phyloP scores from a whole-genome alignment of 371 early-diverging fungal genomes.

The Mucor plumbeus region DNA sequence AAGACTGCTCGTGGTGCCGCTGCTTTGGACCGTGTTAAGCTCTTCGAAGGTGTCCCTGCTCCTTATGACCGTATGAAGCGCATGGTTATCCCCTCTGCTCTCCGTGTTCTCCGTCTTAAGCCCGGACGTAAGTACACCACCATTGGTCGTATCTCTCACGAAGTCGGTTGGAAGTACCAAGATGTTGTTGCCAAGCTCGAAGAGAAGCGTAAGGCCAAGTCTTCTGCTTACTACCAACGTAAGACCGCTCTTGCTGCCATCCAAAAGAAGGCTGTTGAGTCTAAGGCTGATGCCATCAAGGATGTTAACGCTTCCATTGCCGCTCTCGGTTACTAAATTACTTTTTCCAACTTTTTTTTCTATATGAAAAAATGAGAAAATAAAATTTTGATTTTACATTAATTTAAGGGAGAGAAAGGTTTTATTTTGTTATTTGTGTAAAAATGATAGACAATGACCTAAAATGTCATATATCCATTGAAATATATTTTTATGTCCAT shows the following conservation, averaged over 20 bases:
- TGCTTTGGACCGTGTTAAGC: constrained; percentile 97
- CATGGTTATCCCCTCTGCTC: constrained; percentile 96
- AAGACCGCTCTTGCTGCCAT: constrained; percentile 63
- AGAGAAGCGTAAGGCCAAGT: constrained; percentile 96
- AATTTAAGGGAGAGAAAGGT: neutral
- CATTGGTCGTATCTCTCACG: constrained; percentile 92
- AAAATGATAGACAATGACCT: constrained; percentile 1
- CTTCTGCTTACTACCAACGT: constrained; percentile 91
- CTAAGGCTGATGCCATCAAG: constrained; percentile 57
- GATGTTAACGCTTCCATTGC: constrained; percentile 52
- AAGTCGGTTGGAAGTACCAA: constrained; percentile 99
- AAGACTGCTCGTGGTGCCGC: constrained; percentile 98
- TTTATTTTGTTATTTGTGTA: neutral
- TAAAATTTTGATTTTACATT: constrained; percentile 6
- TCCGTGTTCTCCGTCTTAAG: constrained; percentile 95
- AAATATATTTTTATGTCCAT: neutral
- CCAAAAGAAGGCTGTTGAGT: constrained; percentile 55
- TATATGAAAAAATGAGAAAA: constrained; percentile 8
- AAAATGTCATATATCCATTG: neutral
- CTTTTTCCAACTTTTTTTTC: neutral
- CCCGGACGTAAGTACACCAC: constrained; percentile 98
- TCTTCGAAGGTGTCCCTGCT: constrained; percentile 99
- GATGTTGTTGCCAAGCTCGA: constrained; percentile 95
- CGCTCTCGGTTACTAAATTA: constrained; percentile 64
- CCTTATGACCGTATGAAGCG: constrained; percentile 97